Percentiles rank a stretch among this genome's conserved stretches.
These are phyloP conservation scores for Naganishia kalamii DNA, from an alignment of 768 basidiomycete species.

Conservation along the genomic window DNA sequence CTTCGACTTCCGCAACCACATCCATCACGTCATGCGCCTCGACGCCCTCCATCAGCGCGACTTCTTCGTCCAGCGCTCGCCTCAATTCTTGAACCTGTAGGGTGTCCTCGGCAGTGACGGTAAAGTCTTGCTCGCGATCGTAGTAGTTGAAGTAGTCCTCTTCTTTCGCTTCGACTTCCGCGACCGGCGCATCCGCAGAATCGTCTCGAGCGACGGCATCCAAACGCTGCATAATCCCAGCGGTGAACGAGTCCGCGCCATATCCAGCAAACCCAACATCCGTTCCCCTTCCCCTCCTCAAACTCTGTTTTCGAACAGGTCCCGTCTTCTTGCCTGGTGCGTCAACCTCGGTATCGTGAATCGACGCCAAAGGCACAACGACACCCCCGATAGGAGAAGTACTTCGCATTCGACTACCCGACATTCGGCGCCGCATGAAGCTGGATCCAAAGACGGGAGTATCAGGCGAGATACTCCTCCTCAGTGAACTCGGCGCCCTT, in stretches of 20 bases:
- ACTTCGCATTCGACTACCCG: slow-evolving; percentile 9
- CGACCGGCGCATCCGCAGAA: neutral
- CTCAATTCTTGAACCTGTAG: neutral
- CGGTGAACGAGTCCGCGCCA: neutral
- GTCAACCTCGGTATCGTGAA: neutral
- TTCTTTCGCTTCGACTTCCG: neutral
- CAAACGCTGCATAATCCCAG: slow-evolving; percentile 4
- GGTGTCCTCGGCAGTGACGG: neutral
- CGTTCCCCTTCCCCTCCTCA: slow-evolving; percentile 1
- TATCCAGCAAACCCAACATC: slow-evolving; percentile 10
- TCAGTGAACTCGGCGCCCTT: slow-evolving; percentile 4
- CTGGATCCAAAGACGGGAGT: neutral
- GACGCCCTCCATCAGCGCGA: neutral
- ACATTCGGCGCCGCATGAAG: slow-evolving; percentile 10
- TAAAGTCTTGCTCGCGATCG: neutral
- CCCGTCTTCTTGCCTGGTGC: neutral
- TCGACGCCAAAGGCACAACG: neutral
- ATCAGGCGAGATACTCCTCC: neutral
- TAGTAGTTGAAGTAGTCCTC: slow-evolving; percentile 12
- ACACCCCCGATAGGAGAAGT: slow-evolving; percentile 4
- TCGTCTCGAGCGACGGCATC: neutral
- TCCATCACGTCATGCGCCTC: neutral
- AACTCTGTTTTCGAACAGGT: neutral
- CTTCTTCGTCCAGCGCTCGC: slow-evolving; percentile 1
- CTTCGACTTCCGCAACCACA: neutral